Evolutionary conservation across 768 basidiomycete species (phyloP).

Genomic region (Amanita rubescens): DNA sequence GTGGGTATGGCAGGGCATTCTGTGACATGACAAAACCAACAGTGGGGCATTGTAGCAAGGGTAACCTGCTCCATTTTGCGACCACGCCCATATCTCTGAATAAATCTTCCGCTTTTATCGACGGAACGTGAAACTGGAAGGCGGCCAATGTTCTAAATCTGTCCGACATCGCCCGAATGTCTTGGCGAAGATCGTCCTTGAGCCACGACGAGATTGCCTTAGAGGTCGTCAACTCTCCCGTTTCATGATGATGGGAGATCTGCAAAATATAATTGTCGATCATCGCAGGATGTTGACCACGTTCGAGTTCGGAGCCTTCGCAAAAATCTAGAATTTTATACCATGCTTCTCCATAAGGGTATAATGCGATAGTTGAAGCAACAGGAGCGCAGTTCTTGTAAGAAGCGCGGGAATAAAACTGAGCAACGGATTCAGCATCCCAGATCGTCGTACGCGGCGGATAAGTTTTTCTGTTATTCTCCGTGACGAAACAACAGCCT

Average conservation of each 20-base stretch:
- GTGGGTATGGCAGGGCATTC: too few relatives aligned
- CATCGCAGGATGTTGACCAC: neutral
- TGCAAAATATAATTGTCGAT: neutral
- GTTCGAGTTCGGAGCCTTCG: neutral
- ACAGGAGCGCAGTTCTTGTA: neutral
- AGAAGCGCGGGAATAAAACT: neutral
- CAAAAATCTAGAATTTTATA: neutral
- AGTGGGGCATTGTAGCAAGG: too few relatives aligned
- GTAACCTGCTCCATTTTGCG: too few relatives aligned
- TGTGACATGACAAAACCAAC: too few relatives aligned
- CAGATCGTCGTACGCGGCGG: neutral
- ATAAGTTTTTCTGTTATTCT: too few relatives aligned
- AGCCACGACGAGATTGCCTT: neutral
- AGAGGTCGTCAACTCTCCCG: too few relatives aligned
- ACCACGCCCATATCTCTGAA: neutral
- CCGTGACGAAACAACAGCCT: neutral
- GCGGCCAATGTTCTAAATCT: neutral
- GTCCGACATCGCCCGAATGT: neutral
- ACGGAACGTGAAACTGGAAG: neutral
- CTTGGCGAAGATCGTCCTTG: neutral
- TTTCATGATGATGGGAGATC: neutral
- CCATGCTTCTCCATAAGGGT: neutral
- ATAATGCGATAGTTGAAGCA: neutral
- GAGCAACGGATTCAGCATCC: neutral
- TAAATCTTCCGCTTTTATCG: neutral